Evolutionary conservation across 2,329 filamentous ascomycete species (phyloP), one percentile per base, ranked within the genome.

Genomic region (Fusarium robinianum): DNA sequence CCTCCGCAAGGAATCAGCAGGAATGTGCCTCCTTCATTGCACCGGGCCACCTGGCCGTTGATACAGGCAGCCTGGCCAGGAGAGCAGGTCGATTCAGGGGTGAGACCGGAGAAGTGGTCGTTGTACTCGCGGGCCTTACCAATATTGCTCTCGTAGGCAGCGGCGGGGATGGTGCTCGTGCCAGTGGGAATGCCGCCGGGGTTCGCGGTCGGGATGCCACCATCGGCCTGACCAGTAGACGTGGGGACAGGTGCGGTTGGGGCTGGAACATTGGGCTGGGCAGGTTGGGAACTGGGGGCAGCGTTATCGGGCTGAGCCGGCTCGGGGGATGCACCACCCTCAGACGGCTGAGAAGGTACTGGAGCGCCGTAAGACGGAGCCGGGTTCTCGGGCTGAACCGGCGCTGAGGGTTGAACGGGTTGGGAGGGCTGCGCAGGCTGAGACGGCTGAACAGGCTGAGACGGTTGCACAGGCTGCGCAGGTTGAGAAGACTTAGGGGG

Each of bases 51-150:
- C 35, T 73, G 69, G 15, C 77, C 75, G 10, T 67, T 61, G 30
- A 83, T 73, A 40, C 80, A 84, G 5, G 79, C 79, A 3, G 72
- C 68, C 44, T 81, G 75, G 17, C 67, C 67, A 2, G 59, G 39
- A 0, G 55, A 58, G 57, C 80, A 84, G 36, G 74, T 67, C 3
- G 76, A 74, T 14, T 72, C 52, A 5, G 70, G 64, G 1, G 71
- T 74, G 22, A 79, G 63, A 2, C 54, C 61, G 17, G 68, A 66
- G 48, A 77, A 80, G 16, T 75, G 49, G 8, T 64, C 50, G 60
- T 84, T 83, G 55, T 77, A 72, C 3, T 62, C 44, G 26, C 67
- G 63, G 8, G 76, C 75, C 23, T 67, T 53, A 8, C 67, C 67
- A 14, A 81, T 67, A 50, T 79, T 78, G 39, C 62, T 63, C 3